These are phyloP conservation scores for Silene conica DNA, from an alignment of 148 eudicot species.

Conservation along the genomic window DNA sequence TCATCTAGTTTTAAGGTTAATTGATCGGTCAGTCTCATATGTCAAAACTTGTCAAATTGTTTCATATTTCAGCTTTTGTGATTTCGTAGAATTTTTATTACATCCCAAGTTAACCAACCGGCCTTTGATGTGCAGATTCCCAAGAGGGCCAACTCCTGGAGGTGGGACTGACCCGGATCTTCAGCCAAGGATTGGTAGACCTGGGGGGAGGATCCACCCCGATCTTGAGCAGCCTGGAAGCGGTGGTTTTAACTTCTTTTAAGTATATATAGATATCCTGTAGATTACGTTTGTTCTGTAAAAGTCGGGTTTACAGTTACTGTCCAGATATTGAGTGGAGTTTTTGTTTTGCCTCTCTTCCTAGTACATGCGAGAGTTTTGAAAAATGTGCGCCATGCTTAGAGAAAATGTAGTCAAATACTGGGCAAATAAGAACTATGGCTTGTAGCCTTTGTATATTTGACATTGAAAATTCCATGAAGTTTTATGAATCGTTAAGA, in stretches of 20 bases:
- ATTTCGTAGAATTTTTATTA: neutral
- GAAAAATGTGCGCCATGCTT: too few relatives aligned
- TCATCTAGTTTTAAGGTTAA: neutral
- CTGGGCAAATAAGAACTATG: neutral
- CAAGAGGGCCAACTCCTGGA: constrained; percentile 35
- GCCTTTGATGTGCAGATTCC: constrained; percentile 34
- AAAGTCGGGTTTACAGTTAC: neutral
- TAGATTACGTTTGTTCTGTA: neutral
- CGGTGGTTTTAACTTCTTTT: constrained; percentile 60
- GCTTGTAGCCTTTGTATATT: too few relatives aligned
- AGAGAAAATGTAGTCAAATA: neutral
- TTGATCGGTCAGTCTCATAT: neutral
- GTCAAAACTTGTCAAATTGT: neutral
- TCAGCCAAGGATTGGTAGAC: constrained; percentile 16
- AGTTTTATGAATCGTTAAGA: too few relatives aligned
- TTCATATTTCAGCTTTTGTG: neutral
- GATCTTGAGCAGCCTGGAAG: constrained; percentile 68
- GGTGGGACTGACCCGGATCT: constrained; percentile 6
- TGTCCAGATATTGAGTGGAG: neutral
- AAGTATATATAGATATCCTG: constrained; percentile 36
- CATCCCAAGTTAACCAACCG: neutral
- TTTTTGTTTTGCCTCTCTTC: too few relatives aligned
- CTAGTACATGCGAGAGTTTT: neutral
- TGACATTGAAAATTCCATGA: too few relatives aligned
- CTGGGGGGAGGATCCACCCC: constrained; percentile 63